Evolutionary conservation across 768 basidiomycete genomes (phyloP).

Genomic region (Candolleomyces eurysporus): DNA sequence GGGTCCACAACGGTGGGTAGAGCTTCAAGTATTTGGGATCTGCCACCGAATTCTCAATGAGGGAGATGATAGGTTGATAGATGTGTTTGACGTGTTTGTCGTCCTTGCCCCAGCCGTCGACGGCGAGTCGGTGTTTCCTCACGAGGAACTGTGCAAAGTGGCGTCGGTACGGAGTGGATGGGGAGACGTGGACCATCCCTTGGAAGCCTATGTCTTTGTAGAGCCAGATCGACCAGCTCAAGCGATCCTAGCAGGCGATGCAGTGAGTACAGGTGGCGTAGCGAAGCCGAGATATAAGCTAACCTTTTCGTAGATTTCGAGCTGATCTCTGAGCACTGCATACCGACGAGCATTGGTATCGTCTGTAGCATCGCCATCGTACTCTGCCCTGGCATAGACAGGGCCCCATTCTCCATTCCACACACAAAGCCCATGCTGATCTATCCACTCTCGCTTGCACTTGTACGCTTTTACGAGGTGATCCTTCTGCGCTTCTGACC

Average conservation of each 20-base stretch:
- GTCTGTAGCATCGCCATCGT: constrained; percentile 63
- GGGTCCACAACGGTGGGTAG: constrained; percentile 65
- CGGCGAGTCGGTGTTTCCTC: constrained; percentile 73
- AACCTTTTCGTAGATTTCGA: constrained; percentile 67
- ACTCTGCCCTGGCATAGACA: constrained; percentile 66
- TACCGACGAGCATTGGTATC: constrained; percentile 64
- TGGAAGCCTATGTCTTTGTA: constrained; percentile 85
- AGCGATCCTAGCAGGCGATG: constrained; percentile 40
- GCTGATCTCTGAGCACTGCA: constrained; percentile 67
- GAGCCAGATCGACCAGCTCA: constrained; percentile 85
- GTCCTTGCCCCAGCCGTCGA: constrained; percentile 79
- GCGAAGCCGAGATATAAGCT: constrained; percentile 1
- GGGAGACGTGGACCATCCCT: constrained; percentile 75
- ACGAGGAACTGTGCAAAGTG: constrained; percentile 65
- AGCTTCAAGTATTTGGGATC: constrained; percentile 44
- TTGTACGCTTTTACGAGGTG: constrained; percentile 55
- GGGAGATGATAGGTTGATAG: constrained; percentile 65
- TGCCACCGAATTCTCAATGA: constrained; percentile 52
- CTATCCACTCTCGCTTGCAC: constrained; percentile 76
- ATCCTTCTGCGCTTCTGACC: constrained; percentile 49
- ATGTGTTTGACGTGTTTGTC: constrained; percentile 52
- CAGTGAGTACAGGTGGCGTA: background rate
- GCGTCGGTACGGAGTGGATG: constrained; percentile 66
- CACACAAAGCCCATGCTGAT: constrained; percentile 59
- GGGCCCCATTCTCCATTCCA: constrained; percentile 88